These are phyloP conservation scores for Cymbopogon flexuosus DNA, from an alignment of 202 grass and related monocot species.

Conservation along the genomic window DNA sequence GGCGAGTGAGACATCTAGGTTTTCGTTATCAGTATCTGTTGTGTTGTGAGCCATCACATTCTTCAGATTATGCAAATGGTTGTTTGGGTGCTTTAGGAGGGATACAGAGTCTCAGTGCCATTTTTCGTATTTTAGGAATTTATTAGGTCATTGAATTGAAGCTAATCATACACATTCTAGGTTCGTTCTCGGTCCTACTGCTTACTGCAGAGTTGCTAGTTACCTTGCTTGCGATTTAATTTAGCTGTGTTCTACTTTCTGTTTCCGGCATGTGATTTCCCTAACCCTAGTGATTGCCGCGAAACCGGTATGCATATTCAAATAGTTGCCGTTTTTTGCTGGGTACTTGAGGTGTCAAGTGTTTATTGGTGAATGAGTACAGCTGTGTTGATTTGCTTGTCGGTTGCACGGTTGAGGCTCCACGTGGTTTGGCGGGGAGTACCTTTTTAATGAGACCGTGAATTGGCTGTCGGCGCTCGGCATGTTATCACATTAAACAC, in stretches of 20 bases:
- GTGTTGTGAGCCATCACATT: neutral
- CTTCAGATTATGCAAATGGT: neutral
- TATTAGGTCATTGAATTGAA: neutral
- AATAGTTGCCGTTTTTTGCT: neutral
- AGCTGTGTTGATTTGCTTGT: neutral
- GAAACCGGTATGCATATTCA: conserved; percentile 1
- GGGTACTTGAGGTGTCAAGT: neutral
- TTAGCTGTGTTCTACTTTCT: neutral
- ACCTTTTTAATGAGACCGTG: neutral
- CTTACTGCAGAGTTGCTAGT: neutral
- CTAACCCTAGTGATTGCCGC: neutral
- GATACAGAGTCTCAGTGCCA: neutral
- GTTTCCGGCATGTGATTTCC: neutral
- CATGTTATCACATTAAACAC: neutral
- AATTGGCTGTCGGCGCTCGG: neutral
- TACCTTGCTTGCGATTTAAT: neutral
- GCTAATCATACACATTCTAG: neutral
- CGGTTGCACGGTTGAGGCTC: neutral
- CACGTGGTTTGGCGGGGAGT: neutral
- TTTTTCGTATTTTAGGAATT: neutral
- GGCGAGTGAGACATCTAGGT: neutral
- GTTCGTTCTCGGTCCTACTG: neutral
- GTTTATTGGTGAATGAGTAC: conserved; percentile 17
- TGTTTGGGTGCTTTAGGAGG: conserved; percentile 12
- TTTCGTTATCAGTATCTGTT: neutral